Percentiles rank a stretch among this genome's conserved stretches.
Conservation (phyloP, 1,139 yeast genomes). For the Lodderomyces parapsilosis region DNA sequence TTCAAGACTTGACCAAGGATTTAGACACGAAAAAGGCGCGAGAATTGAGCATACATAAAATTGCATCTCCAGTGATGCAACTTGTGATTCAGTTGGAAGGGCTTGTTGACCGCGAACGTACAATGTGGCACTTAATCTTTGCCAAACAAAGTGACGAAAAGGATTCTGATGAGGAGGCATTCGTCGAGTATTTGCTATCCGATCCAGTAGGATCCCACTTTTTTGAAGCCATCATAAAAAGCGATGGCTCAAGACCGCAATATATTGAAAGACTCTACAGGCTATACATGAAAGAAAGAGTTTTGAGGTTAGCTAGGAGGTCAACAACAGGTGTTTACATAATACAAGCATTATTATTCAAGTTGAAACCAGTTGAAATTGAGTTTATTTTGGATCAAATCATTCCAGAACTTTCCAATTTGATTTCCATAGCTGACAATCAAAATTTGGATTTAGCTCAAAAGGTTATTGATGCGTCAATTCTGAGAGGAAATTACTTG, state of each 20-base stretch:
- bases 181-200: conserved; percentile 78
- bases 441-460: conserved; percentile 72
- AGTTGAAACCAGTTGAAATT: conserved; percentile 58
- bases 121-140: conserved; percentile 61
- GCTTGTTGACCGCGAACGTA: conserved; percentile 65
- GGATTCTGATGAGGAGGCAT: conserved; percentile 71
- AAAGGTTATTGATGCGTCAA: conserved; percentile 67
- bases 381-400: conserved; percentile 66
- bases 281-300: conserved; percentile 70
- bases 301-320: conserved; percentile 71
- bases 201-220: conserved; percentile 93
- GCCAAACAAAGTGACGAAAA: conserved; percentile 43
- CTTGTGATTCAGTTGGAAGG: conserved; percentile 81
- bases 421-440: conserved; percentile 50
- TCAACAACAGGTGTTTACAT: conserved; percentile 82
- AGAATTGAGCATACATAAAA: conserved; percentile 71
- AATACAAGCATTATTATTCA: conserved; percentile 65
- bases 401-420: conserved; percentile 62
- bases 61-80: conserved; percentile 88
- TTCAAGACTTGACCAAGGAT: conserved; percentile 35
- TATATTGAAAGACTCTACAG: conserved; percentile 69
- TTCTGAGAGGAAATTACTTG: conserved; percentile 55
- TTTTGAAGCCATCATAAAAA: conserved; percentile 65
- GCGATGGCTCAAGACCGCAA: conserved; percentile 61
- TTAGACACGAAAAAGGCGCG: conserved; percentile 55